phyloP scores from a whole-genome alignment of 108 stramenopile genomes.

The Nitzschia putrida region DNA sequence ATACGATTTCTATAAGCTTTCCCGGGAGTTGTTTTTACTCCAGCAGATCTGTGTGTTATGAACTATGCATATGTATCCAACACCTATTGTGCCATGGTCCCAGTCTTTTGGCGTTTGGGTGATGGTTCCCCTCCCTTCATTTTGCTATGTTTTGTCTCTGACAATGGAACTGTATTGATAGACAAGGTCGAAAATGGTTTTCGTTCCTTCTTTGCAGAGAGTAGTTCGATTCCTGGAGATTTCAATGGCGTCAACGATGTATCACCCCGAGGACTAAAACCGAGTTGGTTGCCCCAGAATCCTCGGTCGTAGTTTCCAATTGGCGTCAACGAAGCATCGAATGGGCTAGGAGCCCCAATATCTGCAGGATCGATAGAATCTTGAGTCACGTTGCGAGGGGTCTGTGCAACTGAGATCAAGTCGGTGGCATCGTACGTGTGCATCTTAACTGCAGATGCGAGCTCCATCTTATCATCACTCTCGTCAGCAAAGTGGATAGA shows the following conservation, averaged over 20 bases:
- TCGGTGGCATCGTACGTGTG: slow-evolving; percentile 13
- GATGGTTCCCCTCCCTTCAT: slow-evolving; percentile 13
- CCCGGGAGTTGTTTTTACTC: too few species aligned
- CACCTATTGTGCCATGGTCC: not conserved
- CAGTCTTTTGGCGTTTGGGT: slow-evolving; percentile 32
- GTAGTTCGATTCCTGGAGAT: slow-evolving; percentile 16
- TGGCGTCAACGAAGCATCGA: slow-evolving; percentile 31
- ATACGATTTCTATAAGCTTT: too few species aligned
- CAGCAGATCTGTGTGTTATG: too few species aligned
- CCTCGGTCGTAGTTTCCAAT: slow-evolving; percentile 29
- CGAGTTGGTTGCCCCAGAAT: slow-evolving; percentile 37
- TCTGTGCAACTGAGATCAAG: slow-evolving; percentile 24
- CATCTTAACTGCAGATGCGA: slow-evolving; percentile 20
- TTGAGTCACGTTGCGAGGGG: slow-evolving; percentile 28
- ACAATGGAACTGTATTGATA: slow-evolving; percentile 22
- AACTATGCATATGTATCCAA: too few species aligned
- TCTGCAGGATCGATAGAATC: slow-evolving; percentile 28
- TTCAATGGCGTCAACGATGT: slow-evolving; percentile 31
- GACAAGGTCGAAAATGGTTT: slow-evolving; percentile 22
- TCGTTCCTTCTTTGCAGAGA: slow-evolving; percentile 18
- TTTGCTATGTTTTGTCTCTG: slow-evolving; percentile 18
- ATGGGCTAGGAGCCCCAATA: slow-evolving; percentile 32
- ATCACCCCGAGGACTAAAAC: slow-evolving; percentile 30
- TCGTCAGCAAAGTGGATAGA: slow-evolving; percentile 42
- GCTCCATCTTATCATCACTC: slow-evolving; percentile 4